Conservation (phyloP, 306 rosid species). For the Senna siamea region DNA sequence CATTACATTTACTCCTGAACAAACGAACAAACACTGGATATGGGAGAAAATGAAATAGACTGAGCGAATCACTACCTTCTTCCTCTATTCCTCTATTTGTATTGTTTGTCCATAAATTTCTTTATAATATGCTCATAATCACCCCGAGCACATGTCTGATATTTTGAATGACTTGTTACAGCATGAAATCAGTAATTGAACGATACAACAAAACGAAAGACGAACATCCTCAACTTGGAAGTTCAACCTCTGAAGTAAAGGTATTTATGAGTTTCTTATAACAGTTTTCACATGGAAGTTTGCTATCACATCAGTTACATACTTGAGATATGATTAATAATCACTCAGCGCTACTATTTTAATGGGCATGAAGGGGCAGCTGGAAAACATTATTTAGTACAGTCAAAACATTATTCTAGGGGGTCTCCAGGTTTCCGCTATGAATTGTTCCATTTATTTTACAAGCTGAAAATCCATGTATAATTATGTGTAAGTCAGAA, state of each 20-base stretch:
- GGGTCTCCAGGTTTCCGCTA: neutral
- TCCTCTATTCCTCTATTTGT: neutral
- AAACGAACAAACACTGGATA: too few species aligned
- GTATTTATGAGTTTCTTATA: constrained; percentile 43
- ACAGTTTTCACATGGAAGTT: neutral
- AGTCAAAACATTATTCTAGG: neutral
- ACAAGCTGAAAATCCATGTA: too few species aligned
- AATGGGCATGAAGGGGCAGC: neutral
- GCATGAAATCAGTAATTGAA: constrained; percentile 69
- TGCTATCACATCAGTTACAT: neutral
- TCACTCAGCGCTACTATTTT: neutral
- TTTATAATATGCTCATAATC: neutral
- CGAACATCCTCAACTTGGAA: constrained; percentile 55
- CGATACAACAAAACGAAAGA: constrained; percentile 69
- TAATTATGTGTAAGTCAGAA: too few species aligned
- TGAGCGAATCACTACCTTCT: neutral
- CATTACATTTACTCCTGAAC: too few species aligned
- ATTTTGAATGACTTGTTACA: constrained; percentile 42
- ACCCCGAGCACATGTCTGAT: constrained; percentile 36
- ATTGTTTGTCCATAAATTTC: neutral
- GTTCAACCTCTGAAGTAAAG: constrained; percentile 68
- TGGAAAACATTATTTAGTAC: neutral
- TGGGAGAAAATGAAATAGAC: too few species aligned
- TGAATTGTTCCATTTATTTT: neutral
- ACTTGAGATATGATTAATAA: neutral